These are phyloP conservation scores for Lojkania enalia DNA, from an alignment of 2,329 filamentous ascomycete species.

Conservation along the genomic window DNA sequence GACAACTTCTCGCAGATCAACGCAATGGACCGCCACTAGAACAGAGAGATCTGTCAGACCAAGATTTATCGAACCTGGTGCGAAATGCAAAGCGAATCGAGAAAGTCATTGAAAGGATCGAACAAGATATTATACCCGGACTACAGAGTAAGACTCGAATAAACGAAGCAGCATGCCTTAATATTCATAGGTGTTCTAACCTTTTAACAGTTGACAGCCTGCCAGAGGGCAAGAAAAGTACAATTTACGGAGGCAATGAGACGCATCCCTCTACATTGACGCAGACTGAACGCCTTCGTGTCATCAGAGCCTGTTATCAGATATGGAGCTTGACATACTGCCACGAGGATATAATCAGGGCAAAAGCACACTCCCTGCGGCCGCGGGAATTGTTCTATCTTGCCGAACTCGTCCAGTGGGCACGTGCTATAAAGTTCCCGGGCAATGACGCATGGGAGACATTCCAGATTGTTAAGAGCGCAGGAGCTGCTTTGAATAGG, in stretches of 20 bases:
- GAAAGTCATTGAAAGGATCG: slow-evolving; percentile 4
- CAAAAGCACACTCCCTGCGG: background rate
- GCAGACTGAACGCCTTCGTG: slow-evolving; percentile 6
- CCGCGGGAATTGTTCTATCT: slow-evolving; percentile 6
- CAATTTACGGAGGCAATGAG: slow-evolving; percentile 5
- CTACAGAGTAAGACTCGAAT: slow-evolving; percentile 4
- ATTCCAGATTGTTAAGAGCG: background rate
- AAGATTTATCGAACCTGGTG: background rate
- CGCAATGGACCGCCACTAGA: slow-evolving; percentile 4
- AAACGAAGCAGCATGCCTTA: background rate
- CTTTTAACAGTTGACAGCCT: slow-evolving; percentile 1
- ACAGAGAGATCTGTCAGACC: slow-evolving; percentile 6
- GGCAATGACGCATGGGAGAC: background rate
- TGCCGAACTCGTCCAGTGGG: background rate
- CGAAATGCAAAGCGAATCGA: slow-evolving; percentile 8
- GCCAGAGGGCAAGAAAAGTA: background rate
- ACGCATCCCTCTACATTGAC: slow-evolving; percentile 7
- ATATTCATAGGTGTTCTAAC: background rate
- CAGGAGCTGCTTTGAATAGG: background rate
- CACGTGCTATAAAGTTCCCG: background rate
- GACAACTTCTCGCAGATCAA: slow-evolving; percentile 7
- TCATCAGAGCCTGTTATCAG: slow-evolving; percentile 9
- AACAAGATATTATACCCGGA: slow-evolving; percentile 4
- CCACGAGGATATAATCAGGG: background rate
- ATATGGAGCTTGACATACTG: slow-evolving; percentile 3